Evolutionary conservation across 331 rosid species (phyloP).

Genomic region (Dryas integrifolia): DNA sequence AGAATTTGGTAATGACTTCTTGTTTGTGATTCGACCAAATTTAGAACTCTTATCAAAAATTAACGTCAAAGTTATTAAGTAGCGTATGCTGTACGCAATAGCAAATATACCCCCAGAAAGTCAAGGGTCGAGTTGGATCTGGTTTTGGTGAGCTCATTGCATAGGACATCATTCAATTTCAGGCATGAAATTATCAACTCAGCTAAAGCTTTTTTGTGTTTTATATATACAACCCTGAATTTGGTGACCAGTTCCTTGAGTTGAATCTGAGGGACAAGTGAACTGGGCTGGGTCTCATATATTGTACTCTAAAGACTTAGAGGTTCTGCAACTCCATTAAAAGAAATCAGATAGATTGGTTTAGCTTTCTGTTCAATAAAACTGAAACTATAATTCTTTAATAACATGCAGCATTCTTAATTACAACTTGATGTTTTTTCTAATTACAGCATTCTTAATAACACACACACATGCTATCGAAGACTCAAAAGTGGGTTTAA

Average conservation of each 20-base stretch:
- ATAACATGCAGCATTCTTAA: neutral
- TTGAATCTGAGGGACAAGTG: neutral
- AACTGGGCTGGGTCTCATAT: neutral
- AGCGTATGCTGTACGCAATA: slow-evolving; percentile 9
- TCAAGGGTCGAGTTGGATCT: slow-evolving; percentile 25
- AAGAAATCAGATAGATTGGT: neutral
- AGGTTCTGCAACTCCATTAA: no score
- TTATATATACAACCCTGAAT: neutral
- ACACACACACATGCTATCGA: neutral
- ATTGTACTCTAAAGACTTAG: no score
- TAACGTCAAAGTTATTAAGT: slow-evolving; percentile 27
- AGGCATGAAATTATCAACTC: neutral
- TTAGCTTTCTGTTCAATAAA: neutral
- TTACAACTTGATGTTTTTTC: neutral
- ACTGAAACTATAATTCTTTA: neutral
- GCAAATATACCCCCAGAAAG: slow-evolving; percentile 10
- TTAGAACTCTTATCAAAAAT: neutral
- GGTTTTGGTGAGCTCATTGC: slow-evolving; percentile 22
- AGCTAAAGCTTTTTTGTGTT: neutral
- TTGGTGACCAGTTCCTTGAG: neutral
- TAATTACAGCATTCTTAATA: neutral
- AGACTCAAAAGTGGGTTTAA: neutral
- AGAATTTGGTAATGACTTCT: neutral
- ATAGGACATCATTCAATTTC: slow-evolving; percentile 19
- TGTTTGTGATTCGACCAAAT: neutral